Evolutionary conservation across 495 filamentous ascomycete species (phyloP), one percentile per base, ranked within the genome.

Genomic region (Elasticomyces elasticus): DNA sequence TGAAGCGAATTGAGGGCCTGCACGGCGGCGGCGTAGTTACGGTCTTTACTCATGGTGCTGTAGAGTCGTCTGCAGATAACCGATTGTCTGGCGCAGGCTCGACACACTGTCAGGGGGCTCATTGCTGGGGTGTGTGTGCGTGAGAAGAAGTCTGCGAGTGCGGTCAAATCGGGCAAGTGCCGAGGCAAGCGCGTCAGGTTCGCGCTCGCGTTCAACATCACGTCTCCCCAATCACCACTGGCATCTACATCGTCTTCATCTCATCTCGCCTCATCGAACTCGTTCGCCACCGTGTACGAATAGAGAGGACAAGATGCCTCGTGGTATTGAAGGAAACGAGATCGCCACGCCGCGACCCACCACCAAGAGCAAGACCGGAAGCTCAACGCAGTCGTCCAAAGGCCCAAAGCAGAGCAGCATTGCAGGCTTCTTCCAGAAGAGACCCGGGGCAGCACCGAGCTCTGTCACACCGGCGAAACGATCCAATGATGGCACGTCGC

Each of bases 1-100:
- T 97, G 92, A 30, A 95, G 75, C 17, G 87, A 82, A 65, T 98
- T 98, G 66, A 98, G 82, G 24, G 87, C 78, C 50, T 83, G 74
- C 54, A 98, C 80, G 17, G 92, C 92, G 71, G 87, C 87, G 27
- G 82, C 87, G 62, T 52, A 62, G 51, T 62, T 42, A 20, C 59
- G 59, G 3, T 23, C 44, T 4, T 19, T 35, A n/a, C 23, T 54
- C 24, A 30, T 22, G 17, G 33, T 40, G 49, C 53, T 53, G 28
- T 56, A 53, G 7, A 20, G 1, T 9, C 26, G 22, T 45, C 17
- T 23, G 3, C 5, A 23, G 3, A 12, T 50, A 3, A 19, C 22
- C 5, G 40, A 26, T 1, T 42, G 53, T 28, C 53, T 43, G 5
- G 17, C 24, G 20, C 33, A 50, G 17, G 46, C 19, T 20, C 24